These are phyloP conservation scores for Acanthamoeba polyphaga DNA, from an alignment of 208 protist genomes.

Conservation along the genomic window DNA sequence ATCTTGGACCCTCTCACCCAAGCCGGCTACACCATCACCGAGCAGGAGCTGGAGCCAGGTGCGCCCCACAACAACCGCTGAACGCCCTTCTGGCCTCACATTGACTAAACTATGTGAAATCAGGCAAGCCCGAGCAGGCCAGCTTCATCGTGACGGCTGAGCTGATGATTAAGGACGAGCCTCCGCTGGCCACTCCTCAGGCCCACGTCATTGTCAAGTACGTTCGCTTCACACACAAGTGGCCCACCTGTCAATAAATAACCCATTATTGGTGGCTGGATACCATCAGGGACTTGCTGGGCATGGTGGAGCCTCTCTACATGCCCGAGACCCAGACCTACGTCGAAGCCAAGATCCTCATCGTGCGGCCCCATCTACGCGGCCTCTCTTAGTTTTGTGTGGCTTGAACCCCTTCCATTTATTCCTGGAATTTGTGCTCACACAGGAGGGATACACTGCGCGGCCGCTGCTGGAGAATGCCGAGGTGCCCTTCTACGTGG, in stretches of 20 bases:
- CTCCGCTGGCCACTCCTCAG: conserved; percentile 6
- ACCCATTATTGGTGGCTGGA: background rate
- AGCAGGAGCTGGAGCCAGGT: conserved; percentile 8
- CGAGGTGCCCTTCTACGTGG: conserved; percentile 6
- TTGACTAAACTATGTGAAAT: background rate
- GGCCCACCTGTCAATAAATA: no score
- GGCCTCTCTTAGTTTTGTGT: background rate
- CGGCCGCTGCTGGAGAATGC: background rate
- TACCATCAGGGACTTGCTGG: background rate
- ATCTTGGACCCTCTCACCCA: background rate
- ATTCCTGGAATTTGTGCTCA: background rate
- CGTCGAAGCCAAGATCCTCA: background rate
- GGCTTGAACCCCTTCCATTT: background rate
- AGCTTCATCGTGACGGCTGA: conserved; percentile 42
- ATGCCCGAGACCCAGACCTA: conserved; percentile 27
- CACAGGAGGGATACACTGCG: background rate
- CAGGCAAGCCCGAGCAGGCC: conserved; percentile 14
- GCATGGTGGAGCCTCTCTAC: conserved; percentile 19
- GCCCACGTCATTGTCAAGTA: background rate
- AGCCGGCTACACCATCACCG: background rate
- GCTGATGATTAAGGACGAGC: background rate
- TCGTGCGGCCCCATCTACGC: background rate
- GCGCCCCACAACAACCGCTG: background rate
- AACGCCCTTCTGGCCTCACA: no score
- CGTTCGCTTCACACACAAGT: background rate